Evolutionary conservation across 768 basidiomycete species (phyloP).

Genomic region (Leccinum boreale): DNA sequence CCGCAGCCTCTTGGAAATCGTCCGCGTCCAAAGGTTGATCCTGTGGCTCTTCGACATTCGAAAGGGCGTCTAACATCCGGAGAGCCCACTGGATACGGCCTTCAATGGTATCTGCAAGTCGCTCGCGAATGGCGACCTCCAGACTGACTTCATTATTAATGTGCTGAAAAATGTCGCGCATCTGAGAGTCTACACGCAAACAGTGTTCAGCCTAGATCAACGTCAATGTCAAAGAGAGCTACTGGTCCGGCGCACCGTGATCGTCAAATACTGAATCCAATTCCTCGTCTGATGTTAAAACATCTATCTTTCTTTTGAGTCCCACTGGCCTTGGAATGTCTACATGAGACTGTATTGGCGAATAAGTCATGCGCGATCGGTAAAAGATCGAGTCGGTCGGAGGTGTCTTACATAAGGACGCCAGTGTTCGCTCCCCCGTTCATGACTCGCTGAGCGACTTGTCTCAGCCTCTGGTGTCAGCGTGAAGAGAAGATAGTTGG

Average conservation of each 20-base stretch:
- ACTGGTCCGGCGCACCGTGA: constrained; percentile 13
- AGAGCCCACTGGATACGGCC: constrained; percentile 47
- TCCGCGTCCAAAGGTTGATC: constrained; percentile 23
- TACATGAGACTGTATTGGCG: constrained; percentile 11
- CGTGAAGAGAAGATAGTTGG: neutral
- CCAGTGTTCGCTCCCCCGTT: too few species aligned
- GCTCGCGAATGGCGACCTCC: constrained; percentile 41
- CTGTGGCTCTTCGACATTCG: constrained; percentile 14
- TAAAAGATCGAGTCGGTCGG: neutral
- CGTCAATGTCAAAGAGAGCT: neutral
- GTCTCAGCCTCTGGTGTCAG: neutral
- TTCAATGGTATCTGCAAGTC: constrained; percentile 40
- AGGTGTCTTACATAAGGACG: neutral
- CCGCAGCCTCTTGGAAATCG: constrained; percentile 38
- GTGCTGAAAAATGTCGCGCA: constrained; percentile 11
- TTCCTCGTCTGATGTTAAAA: constrained; percentile 10
- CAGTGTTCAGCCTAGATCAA: neutral
- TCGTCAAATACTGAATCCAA: constrained; percentile 9
- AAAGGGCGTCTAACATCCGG: constrained; percentile 36
- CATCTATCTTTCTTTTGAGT: constrained; percentile 9
- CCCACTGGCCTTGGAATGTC: constrained; percentile 11
- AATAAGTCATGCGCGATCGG: constrained; percentile 26
- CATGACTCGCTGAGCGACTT: neutral
- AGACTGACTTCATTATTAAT: constrained; percentile 40
- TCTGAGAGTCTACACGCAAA: constrained; percentile 12